Evolutionary conservation across 129 eudicot species (phyloP).

Genomic region (Helianthus tuberosus): DNA sequence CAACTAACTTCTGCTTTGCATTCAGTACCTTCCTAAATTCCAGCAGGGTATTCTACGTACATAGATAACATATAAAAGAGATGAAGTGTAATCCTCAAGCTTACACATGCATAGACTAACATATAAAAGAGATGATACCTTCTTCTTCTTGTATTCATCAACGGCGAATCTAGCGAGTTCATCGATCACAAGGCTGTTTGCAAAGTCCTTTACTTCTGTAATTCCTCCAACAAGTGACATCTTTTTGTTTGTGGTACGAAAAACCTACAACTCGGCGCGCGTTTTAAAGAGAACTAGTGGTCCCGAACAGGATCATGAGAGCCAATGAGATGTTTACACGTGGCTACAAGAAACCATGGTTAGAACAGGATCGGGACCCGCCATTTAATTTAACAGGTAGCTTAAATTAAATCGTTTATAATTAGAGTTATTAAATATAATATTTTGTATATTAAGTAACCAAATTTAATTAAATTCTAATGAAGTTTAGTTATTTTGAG

Average conservation of each 20-base stretch:
- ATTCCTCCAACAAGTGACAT: constrained; percentile 56
- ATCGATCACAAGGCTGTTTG: constrained; percentile 50
- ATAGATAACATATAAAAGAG: not conserved
- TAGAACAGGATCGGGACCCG: too few relatives aligned
- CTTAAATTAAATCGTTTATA: too few relatives aligned
- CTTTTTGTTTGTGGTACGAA: not conserved
- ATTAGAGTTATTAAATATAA: too few relatives aligned
- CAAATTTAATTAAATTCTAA: too few relatives aligned
- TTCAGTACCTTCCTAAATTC: constrained; percentile 66
- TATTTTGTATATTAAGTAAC: too few relatives aligned
- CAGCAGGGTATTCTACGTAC: constrained; percentile 64
- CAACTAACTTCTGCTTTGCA: constrained; percentile 60
- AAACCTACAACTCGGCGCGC: not conserved
- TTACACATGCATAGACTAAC: not conserved
- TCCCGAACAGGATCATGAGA: not conserved
- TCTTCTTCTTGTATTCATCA: constrained; percentile 51
- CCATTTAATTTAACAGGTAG: too few relatives aligned
- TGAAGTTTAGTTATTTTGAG: too few relatives aligned
- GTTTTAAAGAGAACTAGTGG: not conserved
- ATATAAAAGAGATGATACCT: constrained; percentile 24
- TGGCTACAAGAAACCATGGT: not conserved
- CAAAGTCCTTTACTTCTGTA: constrained; percentile 36
- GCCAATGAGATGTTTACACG: not conserved
- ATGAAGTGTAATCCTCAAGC: not conserved
- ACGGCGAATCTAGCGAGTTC: constrained; percentile 59